Evolutionary conservation across 1,284 basidiomycete species (phyloP).

Genomic region (Cystobasidium slooffiae): DNA sequence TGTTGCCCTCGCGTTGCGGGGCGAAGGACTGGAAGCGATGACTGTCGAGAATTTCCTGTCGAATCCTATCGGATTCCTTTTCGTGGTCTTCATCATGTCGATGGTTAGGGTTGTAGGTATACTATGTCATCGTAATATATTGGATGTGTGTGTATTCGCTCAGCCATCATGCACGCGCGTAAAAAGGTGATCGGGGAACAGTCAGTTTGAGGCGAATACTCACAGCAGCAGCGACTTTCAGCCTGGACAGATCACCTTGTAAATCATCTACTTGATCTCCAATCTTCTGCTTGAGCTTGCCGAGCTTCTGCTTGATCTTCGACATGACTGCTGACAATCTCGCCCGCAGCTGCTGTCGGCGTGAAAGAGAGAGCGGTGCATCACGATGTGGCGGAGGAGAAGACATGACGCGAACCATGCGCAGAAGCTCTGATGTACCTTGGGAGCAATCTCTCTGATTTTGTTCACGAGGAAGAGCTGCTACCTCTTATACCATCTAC

Average conservation of each 20-base stretch:
- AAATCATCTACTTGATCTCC: constrained; percentile 21
- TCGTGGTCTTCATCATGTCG: constrained; percentile 68
- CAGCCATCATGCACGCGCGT: background rate
- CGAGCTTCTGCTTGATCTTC: constrained; percentile 8
- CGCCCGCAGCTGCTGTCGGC: background rate
- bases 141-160: constrained; percentile 42
- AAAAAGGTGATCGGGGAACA: constrained; percentile 5
- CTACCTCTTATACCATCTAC: too few species aligned
- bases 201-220: background rate
- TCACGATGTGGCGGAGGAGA: background rate
- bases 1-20: constrained; percentile 68
- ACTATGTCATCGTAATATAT: constrained; percentile 40
- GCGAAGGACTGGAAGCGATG: constrained; percentile 89
- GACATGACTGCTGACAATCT: constrained; percentile 2
- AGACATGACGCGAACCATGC: background rate
- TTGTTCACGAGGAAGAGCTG: too few species aligned
- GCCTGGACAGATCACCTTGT: constrained; percentile 28
- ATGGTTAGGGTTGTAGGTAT: constrained; percentile 56
- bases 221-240: constrained; percentile 34
- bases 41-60: constrained; percentile 70
- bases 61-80: constrained; percentile 66
- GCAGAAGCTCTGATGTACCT: too few species aligned
- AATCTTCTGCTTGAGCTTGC: constrained; percentile 26
- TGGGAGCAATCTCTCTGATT: too few species aligned
- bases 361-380: background rate